Base-by-base conservation (phyloP, 2,329 filamentous ascomycete species). In the Celoporthe dispersa region DNA sequence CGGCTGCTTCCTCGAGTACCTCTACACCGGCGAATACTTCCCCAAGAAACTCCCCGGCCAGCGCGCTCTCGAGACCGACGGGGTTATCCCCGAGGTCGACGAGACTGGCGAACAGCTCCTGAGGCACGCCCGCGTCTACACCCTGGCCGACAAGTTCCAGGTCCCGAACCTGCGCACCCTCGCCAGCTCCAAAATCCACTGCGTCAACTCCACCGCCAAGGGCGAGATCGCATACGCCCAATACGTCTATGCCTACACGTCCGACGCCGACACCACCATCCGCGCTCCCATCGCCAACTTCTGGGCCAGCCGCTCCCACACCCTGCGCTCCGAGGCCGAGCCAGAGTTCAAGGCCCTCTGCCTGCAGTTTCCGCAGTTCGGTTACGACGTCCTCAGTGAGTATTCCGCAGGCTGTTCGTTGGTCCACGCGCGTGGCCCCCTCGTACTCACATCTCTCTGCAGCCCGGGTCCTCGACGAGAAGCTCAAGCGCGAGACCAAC, bases 201-300 rank as follows among this genome's bases (percentile, higher is more conserved):
- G 93, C 79, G 92, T 97, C 76, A 91, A 94, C 77, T 93, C 91
- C 60, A 97, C 92, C 0, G 93, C 94, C 48, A 91, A 91, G 81
- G 94, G 94, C 79, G 94, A 98, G 84, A 94, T 98, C 77, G 89
- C 91, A 35, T 98, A 97, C 80, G 94, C 94, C 11, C 90, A 94
- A 79, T 98, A 94, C 82, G 92, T 97, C 41, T 97, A 97, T 84
- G 89, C 88, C 71, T 89, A 93, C 81, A 96, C 92, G 14, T 80
- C 82, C 68, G 81, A 85, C 64, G 88, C 92, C 71, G 93, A 97
- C 80, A 83, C 81, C 16, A 88, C 88, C 2, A 93, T 97, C 75
- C 90, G 94, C 75, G 92, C 89, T 73, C 94, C 94, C 1, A 90
- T 97, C 65, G 94, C 93, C n/a, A 91, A 91, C 68, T 97, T 97